Evolutionary conservation across 2,329 filamentous ascomycete genomes (phyloP), one percentile per base, ranked within the genome.

Genomic region (Pyrenophora graminea): DNA sequence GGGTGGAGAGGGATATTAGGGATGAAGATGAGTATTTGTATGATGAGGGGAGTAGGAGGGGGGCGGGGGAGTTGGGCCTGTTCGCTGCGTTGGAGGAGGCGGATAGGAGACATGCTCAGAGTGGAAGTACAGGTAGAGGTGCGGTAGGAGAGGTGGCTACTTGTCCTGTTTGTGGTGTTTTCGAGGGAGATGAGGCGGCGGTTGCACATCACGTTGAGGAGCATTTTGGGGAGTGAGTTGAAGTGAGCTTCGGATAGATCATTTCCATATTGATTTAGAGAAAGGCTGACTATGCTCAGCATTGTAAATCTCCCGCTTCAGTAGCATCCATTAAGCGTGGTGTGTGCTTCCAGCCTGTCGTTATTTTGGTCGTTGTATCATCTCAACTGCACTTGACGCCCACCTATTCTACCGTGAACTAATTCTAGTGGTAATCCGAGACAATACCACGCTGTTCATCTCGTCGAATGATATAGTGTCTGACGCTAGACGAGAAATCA

Each of bases 161-260:
- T 5, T 90, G 87, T 66, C 87, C 87, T 0, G 83, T 90, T 1
- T 90, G 87, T 65, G 79, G 78, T 3, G 72, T 64, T 0, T 90
- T 90, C 67, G 80, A 86, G 58, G 87, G 87, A 1, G 87, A 90
- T 58, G 86, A 87, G 61, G 74, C 76, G 1, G 87, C 87, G 7
- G 85, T 90, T 8, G 82, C 82, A 8, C 80, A 86, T 69, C 87
- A 90, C 62, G 85, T 90, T 51, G 82, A 83, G 21, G 68, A 63
- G 3, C 84, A 87, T 65, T 85, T 87, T 58, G 53, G 43, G 18
- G 56, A 53, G 34, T 54, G 36, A 43, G 23, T 8, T 25, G 23
- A 9, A 5, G 8, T 25, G 2, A 25, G 23, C 4, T 2, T 25
- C 8, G 23, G 23, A 8, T 25, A 25, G 6, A 25, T 25, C 6